Conservation (phyloP, 495 filamentous ascomycete species). For the Aspergillus campestris region DNA sequence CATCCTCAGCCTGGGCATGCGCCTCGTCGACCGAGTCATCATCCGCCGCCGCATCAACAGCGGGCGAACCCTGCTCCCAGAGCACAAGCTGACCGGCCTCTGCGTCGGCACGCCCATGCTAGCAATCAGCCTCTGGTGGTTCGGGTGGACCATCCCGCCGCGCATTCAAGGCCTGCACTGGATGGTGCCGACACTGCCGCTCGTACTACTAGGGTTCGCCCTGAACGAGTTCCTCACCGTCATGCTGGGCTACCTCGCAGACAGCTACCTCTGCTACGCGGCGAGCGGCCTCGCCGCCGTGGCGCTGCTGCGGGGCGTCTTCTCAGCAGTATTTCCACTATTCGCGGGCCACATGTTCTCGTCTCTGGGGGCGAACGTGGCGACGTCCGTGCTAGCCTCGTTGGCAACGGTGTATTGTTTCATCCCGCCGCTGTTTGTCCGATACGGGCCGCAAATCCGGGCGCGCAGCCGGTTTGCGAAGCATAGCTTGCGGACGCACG, state of each 20-base stretch:
- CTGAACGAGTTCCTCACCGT: slow-evolving; percentile 42
- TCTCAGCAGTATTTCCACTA: slow-evolving; percentile 39
- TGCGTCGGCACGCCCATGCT: slow-evolving; percentile 37
- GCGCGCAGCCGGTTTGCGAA: slow-evolving; percentile 39
- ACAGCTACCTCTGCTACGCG: slow-evolving; percentile 44
- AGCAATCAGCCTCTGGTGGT: slow-evolving; percentile 41
- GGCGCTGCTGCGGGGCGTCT: slow-evolving; percentile 33
- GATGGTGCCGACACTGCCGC: slow-evolving; percentile 32
- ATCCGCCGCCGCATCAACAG: slow-evolving; percentile 16
- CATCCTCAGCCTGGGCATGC: slow-evolving; percentile 30
- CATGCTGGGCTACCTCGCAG: slow-evolving; percentile 44
- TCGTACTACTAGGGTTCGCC: slow-evolving; percentile 41
- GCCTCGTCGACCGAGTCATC: slow-evolving; percentile 33
- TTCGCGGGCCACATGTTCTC: slow-evolving; percentile 38
- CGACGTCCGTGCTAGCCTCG: slow-evolving; percentile 34
- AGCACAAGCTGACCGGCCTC: slow-evolving; percentile 44
- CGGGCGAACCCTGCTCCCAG: slow-evolving; percentile 25
- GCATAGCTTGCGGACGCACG: slow-evolving; percentile 32
- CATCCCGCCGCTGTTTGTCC: slow-evolving; percentile 34
- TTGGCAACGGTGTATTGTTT: slow-evolving; percentile 38
- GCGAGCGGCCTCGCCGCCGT: slow-evolving; percentile 44
- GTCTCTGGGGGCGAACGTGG: slow-evolving; percentile 34
- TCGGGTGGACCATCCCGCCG: slow-evolving; percentile 45
- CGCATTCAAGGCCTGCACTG: slow-evolving; percentile 21
- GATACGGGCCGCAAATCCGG: slow-evolving; percentile 35